Conservation (phyloP, 1,284 basidiomycete genomes). For the Malassezia sp. region DNA sequence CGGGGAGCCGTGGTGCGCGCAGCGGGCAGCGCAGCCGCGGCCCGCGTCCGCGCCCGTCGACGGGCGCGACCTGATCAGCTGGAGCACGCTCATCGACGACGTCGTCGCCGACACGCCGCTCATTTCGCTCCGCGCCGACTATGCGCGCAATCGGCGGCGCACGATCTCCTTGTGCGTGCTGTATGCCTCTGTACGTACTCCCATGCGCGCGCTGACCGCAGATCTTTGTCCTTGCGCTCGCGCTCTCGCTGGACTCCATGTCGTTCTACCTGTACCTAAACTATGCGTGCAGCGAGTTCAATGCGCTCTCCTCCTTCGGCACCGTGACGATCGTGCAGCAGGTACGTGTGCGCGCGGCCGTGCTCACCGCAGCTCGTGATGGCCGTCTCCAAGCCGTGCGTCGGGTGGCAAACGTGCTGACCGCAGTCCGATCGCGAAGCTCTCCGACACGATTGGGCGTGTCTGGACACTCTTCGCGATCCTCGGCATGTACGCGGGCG, state of each 20-base stretch:
- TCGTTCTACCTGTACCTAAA: slow-evolving; percentile 51
- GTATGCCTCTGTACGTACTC: slow-evolving; percentile 7
- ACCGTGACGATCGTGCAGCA: slow-evolving; percentile 43
- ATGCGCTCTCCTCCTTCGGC: slow-evolving; percentile 48
- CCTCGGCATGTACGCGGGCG: slow-evolving; percentile 49
- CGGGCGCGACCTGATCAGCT: slow-evolving; percentile 4
- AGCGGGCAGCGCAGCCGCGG: not conserved
- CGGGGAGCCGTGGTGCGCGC: not conserved
- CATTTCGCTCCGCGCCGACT: slow-evolving; percentile 7
- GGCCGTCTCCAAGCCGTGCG: slow-evolving; percentile 63
- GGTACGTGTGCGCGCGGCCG: slow-evolving; percentile 1
- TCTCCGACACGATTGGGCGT: slow-evolving; percentile 58
- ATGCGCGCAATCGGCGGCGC: slow-evolving; percentile 2
- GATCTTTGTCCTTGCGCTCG: slow-evolving; percentile 60
- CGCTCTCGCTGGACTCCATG: slow-evolving; percentile 53
- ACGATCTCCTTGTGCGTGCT: slow-evolving; percentile 6
- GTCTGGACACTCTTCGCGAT: slow-evolving; percentile 56
- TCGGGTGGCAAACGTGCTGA: too few relatives aligned
- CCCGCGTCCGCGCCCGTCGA: too few relatives aligned
- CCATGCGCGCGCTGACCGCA: not conserved
- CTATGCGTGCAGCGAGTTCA: slow-evolving; percentile 42
- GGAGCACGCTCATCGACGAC: slow-evolving; percentile 9
- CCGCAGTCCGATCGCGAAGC: slow-evolving; percentile 67
- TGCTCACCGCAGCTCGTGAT: slow-evolving; percentile 50
- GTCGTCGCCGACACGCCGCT: slow-evolving; percentile 11